Evolutionary conservation across 495 filamentous ascomycete genomes (phyloP).

Genomic region (Pyronema domesticum): DNA sequence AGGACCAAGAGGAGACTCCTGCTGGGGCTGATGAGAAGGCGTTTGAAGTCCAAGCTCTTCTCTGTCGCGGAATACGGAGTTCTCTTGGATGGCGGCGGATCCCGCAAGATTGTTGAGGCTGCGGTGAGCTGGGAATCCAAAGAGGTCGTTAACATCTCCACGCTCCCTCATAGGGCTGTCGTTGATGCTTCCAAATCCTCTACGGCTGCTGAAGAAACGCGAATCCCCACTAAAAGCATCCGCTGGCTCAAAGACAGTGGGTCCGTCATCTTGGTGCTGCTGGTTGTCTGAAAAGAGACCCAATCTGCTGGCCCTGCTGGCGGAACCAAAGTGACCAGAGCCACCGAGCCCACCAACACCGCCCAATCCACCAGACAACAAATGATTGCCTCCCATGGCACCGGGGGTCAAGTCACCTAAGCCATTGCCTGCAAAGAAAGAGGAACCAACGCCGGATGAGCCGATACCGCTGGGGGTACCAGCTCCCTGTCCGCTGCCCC

Average conservation of each 20-base stretch:
- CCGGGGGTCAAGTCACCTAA: constrained; percentile 49
- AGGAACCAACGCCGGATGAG: constrained; percentile 36
- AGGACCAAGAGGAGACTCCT: constrained; percentile 13
- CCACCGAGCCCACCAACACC: constrained; percentile 35
- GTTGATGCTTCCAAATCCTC: constrained; percentile 37
- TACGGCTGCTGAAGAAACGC: constrained; percentile 28
- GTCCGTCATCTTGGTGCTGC: constrained; percentile 38
- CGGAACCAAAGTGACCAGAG: constrained; percentile 37
- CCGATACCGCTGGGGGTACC: constrained; percentile 66
- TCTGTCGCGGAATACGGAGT: constrained; percentile 24
- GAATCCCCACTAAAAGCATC: constrained; percentile 34
- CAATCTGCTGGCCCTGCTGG: constrained; percentile 56
- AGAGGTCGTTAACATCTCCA: constrained; percentile 39
- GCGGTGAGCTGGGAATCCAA: constrained; percentile 31
- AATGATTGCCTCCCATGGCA: constrained; percentile 33
- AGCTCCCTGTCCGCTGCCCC: constrained; percentile 36
- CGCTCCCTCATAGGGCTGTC: constrained; percentile 44
- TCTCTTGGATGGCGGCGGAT: constrained; percentile 26
- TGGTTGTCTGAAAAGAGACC: constrained; percentile 83
- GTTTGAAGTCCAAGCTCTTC: constrained; percentile 16
- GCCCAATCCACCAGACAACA: constrained; percentile 30
- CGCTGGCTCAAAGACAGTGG: constrained; percentile 1
- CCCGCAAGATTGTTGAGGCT: constrained; percentile 26
- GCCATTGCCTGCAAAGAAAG: constrained; percentile 43
- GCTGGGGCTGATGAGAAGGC: constrained; percentile 16